Base-by-base conservation (phyloP, 176 grass and related monocot genomes). In the Chloris gayana region DNA sequence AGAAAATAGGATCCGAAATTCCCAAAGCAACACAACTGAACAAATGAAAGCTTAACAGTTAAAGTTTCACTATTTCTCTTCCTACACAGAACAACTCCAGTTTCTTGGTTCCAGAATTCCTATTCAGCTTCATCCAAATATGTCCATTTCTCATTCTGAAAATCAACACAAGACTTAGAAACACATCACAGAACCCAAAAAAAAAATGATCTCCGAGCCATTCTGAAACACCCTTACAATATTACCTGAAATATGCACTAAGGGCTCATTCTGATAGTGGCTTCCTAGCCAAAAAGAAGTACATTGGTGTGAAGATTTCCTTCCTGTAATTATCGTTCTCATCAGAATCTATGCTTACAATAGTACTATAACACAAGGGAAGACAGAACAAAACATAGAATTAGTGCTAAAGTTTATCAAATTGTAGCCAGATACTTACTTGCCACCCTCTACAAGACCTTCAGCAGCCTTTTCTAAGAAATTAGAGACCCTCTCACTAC, bases 231-330 rank as follows among this genome's bases (percentile, higher is more conserved):
- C 22, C 6, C 57, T 60, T 60, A 26, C 56, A 26, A 59, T 4
- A 24, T 4, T 81, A 85, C 87, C 82, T 81, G 56, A 32, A 84
- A 37, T 63, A 38, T 66, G 71, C 18, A 42, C 60, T 29, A 66
- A 10, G 47, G 27, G 33, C 9, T 85, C 73, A 89, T 78, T 89
- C 83, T 50, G 67, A 72, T 72, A 99, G 41, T 77, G 96, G 96
- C 84, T 93, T 99, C 72, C 88, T 87, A 72, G 35, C 96, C 79
- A 99, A 65, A 77, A 95, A 91, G 82, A 91, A 93, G 88, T 91
- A 99, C 90, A 95, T 86, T 0, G 96, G 93, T 6, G 96, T 99
- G 74, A 99, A 99, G 50, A 99, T 88, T 74, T 91, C 92, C 85
- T 93, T 99, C 90, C 96, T 99, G 88, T 46, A 75, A 18, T 80